phyloP scores from a whole-genome alignment of 2,329 filamentous ascomycete species.

The Fusarium algeriense region DNA sequence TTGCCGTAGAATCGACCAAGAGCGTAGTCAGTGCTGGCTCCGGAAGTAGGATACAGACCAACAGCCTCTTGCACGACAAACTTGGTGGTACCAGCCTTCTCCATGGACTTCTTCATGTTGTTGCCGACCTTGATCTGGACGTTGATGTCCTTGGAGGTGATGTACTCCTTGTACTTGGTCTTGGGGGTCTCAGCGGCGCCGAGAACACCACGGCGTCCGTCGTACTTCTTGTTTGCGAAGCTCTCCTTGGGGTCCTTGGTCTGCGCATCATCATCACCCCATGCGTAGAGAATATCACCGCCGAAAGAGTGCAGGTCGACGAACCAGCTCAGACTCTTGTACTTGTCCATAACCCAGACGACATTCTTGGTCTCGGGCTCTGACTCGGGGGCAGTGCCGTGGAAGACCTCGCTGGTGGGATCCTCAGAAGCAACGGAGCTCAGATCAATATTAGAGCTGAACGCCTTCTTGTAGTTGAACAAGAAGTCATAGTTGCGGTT shows the following conservation, averaged over 20 bases:
- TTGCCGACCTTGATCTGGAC: conserved; percentile 50
- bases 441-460: conserved; percentile 54
- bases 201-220: conserved; percentile 63
- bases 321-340: conserved; percentile 66
- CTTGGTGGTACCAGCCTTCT: conserved; percentile 51
- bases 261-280: conserved; percentile 69
- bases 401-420: conserved; percentile 62
- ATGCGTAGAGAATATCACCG: conserved; percentile 66
- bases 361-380: conserved; percentile 69
- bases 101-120: conserved; percentile 57
- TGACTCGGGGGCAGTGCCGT: conserved; percentile 64
- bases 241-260: conserved; percentile 59
- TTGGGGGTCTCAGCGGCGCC: conserved; percentile 50
- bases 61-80: conserved; percentile 57
- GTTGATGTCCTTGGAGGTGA: conserved; percentile 53
- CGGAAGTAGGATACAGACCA: conserved; percentile 60
- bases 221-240: conserved; percentile 65
- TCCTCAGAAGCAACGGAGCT: conserved; percentile 52
- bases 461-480: conserved; percentile 64
- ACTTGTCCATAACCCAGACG: conserved; percentile 64
- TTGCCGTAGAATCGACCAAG: conserved; percentile 57
- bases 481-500: conserved; percentile 71
- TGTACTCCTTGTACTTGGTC: conserved; percentile 60
- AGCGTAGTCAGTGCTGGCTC: conserved; percentile 61
- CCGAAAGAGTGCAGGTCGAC: conserved; percentile 69